Base-by-base conservation (phyloP, 2,329 filamentous ascomycete species). In the Acephala macrosclerotiorum region DNA sequence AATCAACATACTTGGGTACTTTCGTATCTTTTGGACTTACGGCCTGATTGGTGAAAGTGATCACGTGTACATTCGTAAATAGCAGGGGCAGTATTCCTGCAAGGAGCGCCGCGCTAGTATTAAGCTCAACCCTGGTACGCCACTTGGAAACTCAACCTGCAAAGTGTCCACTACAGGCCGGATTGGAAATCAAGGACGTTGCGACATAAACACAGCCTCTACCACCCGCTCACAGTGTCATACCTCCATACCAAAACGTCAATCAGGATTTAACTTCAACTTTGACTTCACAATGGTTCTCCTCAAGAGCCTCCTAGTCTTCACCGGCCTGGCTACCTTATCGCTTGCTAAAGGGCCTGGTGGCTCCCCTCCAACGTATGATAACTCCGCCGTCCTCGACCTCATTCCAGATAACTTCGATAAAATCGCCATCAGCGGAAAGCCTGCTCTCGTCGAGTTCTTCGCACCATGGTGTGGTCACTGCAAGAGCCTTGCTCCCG, bases 391-490 rank as follows among this genome's bases (percentile, higher is more conserved):
- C 64, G 96, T 99, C 70, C 84, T 97, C 74, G 95, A 98, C 79
- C 90, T 99, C 68, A 89, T 91, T 66, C 94, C 95, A 63, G 83
- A 84, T 75, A 99, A 97, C 84, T 99, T 99, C 79, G 95, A 98
- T 83, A 83, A 90, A 57, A 85, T 97, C 63, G 93, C 97, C 70
- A 85, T 97, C 67, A 95, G 92, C 55, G 94, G 94, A 80, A 98
- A 97, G 84, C 95, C 96, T 51, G 94, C 96, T 0, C 89, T 99
- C 29, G 94, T 98, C 74, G 94, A 98, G 80, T 99, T 99, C 87
- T 98, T 97, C 77, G 96, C 96, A 38, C 94, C 95, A 26, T 99
- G 96, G 96, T 99, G 96, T 77, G 96, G 96, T 36, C 96, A 99
- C 86, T 99, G 96, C 93, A 98, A 98, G 87, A 97, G 84, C 76